These are phyloP conservation scores for Penicillium pulvis DNA, from an alignment of 495 filamentous ascomycete genomes.

Conservation along the genomic window DNA sequence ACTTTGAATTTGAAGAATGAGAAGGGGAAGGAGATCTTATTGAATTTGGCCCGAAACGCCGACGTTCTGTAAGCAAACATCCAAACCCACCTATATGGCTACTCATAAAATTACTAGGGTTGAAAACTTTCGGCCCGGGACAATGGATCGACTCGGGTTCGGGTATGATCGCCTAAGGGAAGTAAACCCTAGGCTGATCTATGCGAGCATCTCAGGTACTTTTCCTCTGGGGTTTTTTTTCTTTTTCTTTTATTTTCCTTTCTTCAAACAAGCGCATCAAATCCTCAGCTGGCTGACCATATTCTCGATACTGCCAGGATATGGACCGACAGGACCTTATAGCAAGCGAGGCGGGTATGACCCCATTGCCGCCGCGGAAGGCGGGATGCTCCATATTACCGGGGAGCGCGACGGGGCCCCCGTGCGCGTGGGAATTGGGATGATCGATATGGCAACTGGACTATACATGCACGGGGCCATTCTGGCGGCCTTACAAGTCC, in stretches of 20 bases:
- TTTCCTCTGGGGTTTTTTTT: no score
- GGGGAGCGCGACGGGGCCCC: constrained; percentile 81
- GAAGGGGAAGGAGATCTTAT: constrained; percentile 77
- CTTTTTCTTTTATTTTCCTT: no score
- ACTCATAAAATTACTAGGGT: constrained; percentile 71
- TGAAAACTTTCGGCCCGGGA: no score
- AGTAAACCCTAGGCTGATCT: constrained; percentile 71
- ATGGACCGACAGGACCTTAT: constrained; percentile 90
- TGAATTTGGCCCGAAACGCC: constrained; percentile 73
- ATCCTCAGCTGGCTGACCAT: no score
- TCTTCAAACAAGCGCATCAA: no score
- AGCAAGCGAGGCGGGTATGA: constrained; percentile 87
- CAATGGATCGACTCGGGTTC: constrained; percentile 43
- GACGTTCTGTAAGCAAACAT: constrained; percentile 71
- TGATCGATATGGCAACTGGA: constrained; percentile 91
- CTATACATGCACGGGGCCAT: constrained; percentile 88
- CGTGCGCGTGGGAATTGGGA: constrained; percentile 95
- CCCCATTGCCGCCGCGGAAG: constrained; percentile 96
- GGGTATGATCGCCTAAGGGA: constrained; percentile 74
- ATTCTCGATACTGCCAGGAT: constrained; percentile 21
- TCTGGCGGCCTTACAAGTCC: constrained; percentile 81
- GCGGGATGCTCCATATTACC: constrained; percentile 97
- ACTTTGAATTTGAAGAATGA: constrained; percentile 83
- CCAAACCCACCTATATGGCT: constrained; percentile 89
- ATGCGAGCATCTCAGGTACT: constrained; percentile 62